Percentiles rank a stretch among this genome's conserved stretches.
Conservation (phyloP, 1,284 basidiomycete species). For the Microbotryum scabiosae region DNA sequence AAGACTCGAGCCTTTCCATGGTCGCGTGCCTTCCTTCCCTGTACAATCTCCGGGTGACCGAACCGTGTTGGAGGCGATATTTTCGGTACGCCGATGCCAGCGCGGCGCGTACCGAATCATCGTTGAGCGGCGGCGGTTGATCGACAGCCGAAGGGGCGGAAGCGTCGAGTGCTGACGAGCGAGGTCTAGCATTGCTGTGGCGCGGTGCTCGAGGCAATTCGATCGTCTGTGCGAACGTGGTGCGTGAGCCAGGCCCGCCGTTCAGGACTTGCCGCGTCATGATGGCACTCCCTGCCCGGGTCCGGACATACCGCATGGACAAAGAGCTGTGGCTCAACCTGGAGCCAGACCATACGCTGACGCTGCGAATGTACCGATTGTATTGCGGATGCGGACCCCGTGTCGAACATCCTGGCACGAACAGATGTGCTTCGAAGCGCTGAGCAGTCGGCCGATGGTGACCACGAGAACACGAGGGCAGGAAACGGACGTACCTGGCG, state of each 20-base stretch:
- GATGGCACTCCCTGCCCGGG: neutral
- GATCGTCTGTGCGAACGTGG: constrained; percentile 7
- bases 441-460: neutral
- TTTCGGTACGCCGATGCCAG: constrained; percentile 3
- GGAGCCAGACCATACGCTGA: constrained; percentile 28
- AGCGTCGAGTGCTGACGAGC: neutral
- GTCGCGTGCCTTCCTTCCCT: neutral
- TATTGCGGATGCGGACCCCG: neutral
- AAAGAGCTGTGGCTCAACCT: constrained; percentile 22
- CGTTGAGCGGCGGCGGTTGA: constrained; percentile 3
- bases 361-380: constrained; percentile 17
- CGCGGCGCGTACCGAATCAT: constrained; percentile 10
- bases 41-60: neutral
- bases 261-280: neutral
- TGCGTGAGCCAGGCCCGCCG: neutral
- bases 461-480: neutral
- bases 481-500: constrained; percentile 11
- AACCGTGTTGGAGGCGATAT: constrained; percentile 12
- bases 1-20: neutral
- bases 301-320: constrained; percentile 22
- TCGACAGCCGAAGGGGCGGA: neutral
- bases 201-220: constrained; percentile 5
- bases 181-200: constrained; percentile 1
- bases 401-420: constrained; percentile 13
- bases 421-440: neutral